phyloP scores from a whole-genome alignment of 805 yeast species.

The Wickerhamiella sergipiensis region DNA sequence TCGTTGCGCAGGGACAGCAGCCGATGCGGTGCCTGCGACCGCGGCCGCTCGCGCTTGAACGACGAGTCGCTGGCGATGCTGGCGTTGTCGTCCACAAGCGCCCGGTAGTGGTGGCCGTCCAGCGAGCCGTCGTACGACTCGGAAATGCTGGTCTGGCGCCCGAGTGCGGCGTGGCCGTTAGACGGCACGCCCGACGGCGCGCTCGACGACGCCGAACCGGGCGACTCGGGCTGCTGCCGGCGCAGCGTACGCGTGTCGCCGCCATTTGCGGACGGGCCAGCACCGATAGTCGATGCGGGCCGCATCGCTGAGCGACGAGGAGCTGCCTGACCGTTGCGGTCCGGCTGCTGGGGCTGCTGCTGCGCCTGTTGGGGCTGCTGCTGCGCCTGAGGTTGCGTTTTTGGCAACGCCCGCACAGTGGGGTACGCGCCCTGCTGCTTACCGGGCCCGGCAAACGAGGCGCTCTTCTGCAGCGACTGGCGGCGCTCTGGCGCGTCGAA shows the following conservation, averaged over 20 bases:
- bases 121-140: background rate
- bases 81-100: conserved; percentile 11
- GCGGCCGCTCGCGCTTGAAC: conserved; percentile 12
- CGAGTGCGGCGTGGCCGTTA: background rate
- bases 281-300: background rate
- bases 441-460: conserved; percentile 1
- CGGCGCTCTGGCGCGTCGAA: conserved; percentile 3
- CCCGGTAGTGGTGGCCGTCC: conserved; percentile 9
- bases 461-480: conserved; percentile 7
- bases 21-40: background rate
- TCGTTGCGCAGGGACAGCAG: conserved; percentile 4
- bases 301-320: background rate
- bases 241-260: background rate
- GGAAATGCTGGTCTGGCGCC: background rate
- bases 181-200: background rate
- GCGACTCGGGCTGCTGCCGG: background rate
- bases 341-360: conserved; percentile 1
- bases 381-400: background rate
- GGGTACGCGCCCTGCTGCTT: background rate
- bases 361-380: conserved; percentile 2
- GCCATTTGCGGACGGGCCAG: no score
- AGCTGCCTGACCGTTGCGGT: background rate
- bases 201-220: background rate
- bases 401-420: no score
- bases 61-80: conserved; percentile 12